Evolutionary conservation across 2,329 filamentous ascomycete species (phyloP).

Genomic region (Alternaria dauci): DNA sequence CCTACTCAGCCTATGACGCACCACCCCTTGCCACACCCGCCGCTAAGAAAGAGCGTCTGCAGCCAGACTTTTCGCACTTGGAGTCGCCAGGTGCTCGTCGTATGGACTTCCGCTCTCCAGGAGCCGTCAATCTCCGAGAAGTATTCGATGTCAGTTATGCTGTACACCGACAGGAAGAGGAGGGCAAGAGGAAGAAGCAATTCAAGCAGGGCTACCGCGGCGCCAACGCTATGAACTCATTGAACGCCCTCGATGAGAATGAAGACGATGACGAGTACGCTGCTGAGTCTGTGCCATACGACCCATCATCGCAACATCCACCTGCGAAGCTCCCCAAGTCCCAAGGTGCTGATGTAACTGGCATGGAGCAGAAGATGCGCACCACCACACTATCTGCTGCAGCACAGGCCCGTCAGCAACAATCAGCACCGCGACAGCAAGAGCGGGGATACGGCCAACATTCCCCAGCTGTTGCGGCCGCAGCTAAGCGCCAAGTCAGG

Average conservation of each 20-base stretch:
- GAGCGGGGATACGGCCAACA: constrained; percentile 87
- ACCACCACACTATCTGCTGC: constrained; percentile 78
- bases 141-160: constrained; percentile 99
- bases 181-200: constrained; percentile 89
- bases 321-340: constrained; percentile 74
- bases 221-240: constrained; percentile 68
- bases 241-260: constrained; percentile 71
- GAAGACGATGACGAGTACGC: constrained; percentile 73
- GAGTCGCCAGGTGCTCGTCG: constrained; percentile 72
- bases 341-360: constrained; percentile 69
- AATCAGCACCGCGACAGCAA: constrained; percentile 52
- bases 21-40: constrained; percentile 76
- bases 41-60: constrained; percentile 64
- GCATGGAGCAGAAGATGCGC: constrained; percentile 86
- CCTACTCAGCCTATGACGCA: constrained; percentile 71
- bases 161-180: constrained; percentile 95
- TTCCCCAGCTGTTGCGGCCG: constrained; percentile 81
- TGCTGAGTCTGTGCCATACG: constrained; percentile 66
- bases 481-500: constrained; percentile 80
- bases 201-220: constrained; percentile 74
- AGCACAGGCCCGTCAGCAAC: constrained; percentile 66
- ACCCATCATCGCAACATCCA: constrained; percentile 57
- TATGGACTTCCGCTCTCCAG: constrained; percentile 93
- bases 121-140: constrained; percentile 92
- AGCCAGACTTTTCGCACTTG: constrained; percentile 63